phyloP scores from a whole-genome alignment of 345 rosid genomes.

The Citrus sp. region DNA sequence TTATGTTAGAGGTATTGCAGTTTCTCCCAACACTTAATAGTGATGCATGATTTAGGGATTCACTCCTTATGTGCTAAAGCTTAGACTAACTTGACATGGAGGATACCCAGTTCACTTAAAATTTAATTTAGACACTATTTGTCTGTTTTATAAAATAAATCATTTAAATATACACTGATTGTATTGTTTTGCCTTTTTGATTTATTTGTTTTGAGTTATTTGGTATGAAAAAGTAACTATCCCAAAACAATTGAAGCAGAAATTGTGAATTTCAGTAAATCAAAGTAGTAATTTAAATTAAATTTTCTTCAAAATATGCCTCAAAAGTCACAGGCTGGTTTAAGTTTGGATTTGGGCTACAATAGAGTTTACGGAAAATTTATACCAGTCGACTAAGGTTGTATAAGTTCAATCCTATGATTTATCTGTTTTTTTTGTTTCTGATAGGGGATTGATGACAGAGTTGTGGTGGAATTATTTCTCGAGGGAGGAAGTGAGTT shows the following conservation, averaged over 20 bases:
- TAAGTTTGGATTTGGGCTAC: constrained; percentile 3
- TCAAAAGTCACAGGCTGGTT: constrained; percentile 13
- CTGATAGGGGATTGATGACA: constrained; percentile 77
- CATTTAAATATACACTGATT: neutral
- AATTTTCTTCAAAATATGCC: neutral
- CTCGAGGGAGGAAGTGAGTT: constrained; percentile 88
- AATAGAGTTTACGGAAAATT: neutral
- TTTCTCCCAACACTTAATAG: neutral
- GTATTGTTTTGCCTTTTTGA: neutral
- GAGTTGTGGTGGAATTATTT: constrained; percentile 70
- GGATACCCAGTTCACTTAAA: neutral
- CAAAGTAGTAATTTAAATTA: neutral
- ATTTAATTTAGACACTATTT: neutral
- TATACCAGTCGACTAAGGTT: neutral
- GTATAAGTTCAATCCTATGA: constrained; percentile 7
- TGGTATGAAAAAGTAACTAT: neutral
- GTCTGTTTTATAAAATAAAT: neutral
- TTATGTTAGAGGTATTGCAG: constrained; percentile 63
- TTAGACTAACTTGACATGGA: constrained; percentile 1
- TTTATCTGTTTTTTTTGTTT: constrained; percentile 7
- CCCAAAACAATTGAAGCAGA: neutral
- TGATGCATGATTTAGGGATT: neutral
- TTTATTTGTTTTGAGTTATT: neutral
- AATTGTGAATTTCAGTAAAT: neutral
- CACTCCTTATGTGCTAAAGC: neutral